phyloP scores from a whole-genome alignment of 1,139 yeast genomes.

The Saccharomycopsis hybrid region DNA sequence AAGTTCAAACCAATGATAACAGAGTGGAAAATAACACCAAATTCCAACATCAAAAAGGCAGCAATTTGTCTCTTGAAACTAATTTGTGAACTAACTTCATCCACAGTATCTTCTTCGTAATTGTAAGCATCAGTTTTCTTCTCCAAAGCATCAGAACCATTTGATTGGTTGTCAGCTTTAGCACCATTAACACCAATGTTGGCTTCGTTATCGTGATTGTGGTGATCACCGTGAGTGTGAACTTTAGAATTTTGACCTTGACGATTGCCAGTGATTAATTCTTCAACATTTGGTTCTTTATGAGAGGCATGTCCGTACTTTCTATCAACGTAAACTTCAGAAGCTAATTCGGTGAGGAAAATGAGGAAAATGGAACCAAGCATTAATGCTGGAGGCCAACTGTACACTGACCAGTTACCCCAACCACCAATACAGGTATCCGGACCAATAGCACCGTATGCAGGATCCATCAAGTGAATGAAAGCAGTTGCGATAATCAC shows the following conservation, averaged over 20 bases:
- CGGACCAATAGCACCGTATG: constrained; percentile 40
- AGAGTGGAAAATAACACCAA: constrained; percentile 78
- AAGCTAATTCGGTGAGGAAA: constrained; percentile 27
- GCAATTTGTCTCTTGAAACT: constrained; percentile 34
- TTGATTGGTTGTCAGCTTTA: neutral
- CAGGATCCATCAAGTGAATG: constrained; percentile 79
- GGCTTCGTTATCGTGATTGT: too few relatives aligned
- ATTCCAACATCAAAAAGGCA: constrained; percentile 61
- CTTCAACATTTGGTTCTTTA: constrained; percentile 19
- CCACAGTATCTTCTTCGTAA: neutral
- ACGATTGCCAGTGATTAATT: constrained; percentile 14
- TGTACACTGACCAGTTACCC: constrained; percentile 25
- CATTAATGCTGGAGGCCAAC: constrained; percentile 29
- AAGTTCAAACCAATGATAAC: constrained; percentile 71
- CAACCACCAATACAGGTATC: constrained; percentile 39
- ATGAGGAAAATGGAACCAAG: constrained; percentile 25
- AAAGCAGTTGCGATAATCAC: constrained; percentile 88
- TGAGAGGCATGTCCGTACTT: constrained; percentile 24
- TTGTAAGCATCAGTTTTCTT: neutral
- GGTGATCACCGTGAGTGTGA: constrained; percentile 3
- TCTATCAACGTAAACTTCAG: constrained; percentile 28
- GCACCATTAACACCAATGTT: neutral
- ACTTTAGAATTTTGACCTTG: neutral
- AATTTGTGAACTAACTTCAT: neutral
- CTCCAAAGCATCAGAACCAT: neutral